Conservation (phyloP, 2,329 filamentous ascomycete species). For the Penicillium fuscoglaucum region DNA sequence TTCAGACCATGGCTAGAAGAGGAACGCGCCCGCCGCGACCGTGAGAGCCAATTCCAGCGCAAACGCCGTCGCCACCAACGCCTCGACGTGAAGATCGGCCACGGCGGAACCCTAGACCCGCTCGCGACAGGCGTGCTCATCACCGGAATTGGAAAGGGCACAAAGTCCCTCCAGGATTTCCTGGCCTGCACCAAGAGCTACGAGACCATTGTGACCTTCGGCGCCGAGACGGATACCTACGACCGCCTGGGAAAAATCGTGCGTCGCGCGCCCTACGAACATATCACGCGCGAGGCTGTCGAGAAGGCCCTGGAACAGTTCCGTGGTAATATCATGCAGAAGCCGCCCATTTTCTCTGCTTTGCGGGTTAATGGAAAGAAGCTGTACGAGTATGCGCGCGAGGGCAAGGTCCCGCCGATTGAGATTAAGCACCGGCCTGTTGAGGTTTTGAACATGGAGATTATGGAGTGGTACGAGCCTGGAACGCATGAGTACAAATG, state of each 20-base stretch:
- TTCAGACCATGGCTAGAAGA: constrained; percentile 76
- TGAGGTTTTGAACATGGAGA: constrained; percentile 72
- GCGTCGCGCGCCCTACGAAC: constrained; percentile 70
- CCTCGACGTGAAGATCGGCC: constrained; percentile 84
- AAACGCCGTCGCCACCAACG: constrained; percentile 62
- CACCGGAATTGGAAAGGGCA: constrained; percentile 81
- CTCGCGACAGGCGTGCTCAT: constrained; percentile 92
- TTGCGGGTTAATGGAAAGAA: constrained; percentile 92
- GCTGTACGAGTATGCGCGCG: constrained; percentile 91
- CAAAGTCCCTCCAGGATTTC: constrained; percentile 77
- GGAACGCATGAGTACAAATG: constrained; percentile 77
- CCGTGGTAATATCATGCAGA: constrained; percentile 80
- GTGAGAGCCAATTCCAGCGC: constrained; percentile 61
- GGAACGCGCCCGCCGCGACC: constrained; percentile 57
- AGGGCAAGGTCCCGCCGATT: constrained; percentile 79
- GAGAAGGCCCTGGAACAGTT: constrained; percentile 75
- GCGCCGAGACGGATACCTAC: constrained; percentile 89
- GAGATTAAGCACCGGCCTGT: constrained; percentile 81
- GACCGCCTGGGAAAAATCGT: constrained; percentile 84
- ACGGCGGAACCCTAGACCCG: constrained; percentile 93
- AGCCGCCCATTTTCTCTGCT: constrained; percentile 89
- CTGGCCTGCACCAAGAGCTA: constrained; percentile 90
- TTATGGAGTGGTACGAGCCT: constrained; percentile 80
- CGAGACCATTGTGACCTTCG: constrained; percentile 85
- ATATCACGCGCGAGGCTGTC: constrained; percentile 76